phyloP scores from a whole-genome alignment of 257 asterid genomes.

The Przewalskia tangutica region DNA sequence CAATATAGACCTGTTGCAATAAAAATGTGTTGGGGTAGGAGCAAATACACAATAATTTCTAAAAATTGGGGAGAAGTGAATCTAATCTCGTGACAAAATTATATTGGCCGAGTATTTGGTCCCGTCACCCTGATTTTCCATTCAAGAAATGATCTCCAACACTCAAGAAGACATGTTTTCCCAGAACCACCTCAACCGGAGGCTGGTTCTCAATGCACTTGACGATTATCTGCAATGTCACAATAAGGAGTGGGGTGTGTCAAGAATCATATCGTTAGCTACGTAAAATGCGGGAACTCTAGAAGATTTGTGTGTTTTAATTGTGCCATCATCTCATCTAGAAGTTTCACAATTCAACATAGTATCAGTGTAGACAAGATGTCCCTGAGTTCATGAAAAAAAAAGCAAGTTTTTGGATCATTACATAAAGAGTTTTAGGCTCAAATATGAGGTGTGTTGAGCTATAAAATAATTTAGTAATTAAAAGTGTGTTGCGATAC shows the following conservation, averaged over 20 bases:
- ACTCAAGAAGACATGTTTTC: conserved; percentile 49
- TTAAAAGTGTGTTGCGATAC: neutral
- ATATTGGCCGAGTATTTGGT: neutral
- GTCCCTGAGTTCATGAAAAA: neutral
- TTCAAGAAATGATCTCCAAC: conserved; percentile 49
- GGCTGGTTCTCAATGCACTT: conserved; percentile 56
- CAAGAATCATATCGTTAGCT: neutral
- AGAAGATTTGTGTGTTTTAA: neutral
- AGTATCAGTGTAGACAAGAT: neutral
- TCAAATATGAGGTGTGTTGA: too few species aligned
- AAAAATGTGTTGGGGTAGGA: neutral
- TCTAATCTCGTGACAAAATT: neutral
- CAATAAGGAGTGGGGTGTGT: neutral
- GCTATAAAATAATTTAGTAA: neutral
- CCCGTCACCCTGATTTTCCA: neutral
- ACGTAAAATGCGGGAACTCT: neutral
- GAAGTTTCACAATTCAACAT: neutral
- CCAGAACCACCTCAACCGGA: conserved; percentile 41
- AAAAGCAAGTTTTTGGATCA: too few species aligned
- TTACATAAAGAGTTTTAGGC: too few species aligned
- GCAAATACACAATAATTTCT: neutral
- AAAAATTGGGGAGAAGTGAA: neutral
- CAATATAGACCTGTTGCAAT: neutral
- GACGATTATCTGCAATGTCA: conserved; percentile 23
- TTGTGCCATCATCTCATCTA: neutral